Percentiles rank a stretch among this genome's conserved stretches.
phyloP scores from a whole-genome alignment of 345 rosid genomes.

The Rhodamnia rubescens region DNA sequence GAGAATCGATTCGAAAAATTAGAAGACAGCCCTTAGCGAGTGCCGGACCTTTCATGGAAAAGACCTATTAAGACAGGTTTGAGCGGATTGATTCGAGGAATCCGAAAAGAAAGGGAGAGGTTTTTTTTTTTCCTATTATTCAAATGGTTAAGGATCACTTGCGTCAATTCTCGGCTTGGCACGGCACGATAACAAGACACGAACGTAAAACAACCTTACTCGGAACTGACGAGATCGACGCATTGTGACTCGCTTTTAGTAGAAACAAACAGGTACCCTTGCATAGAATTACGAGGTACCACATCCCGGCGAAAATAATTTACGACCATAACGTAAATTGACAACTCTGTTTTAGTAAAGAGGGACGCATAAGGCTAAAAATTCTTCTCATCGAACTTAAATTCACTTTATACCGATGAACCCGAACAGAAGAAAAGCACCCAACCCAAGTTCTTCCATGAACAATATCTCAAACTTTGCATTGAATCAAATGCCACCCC shows the following conservation, averaged over 20 bases:
- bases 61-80: neutral
- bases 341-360: neutral
- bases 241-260: neutral
- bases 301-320: no score
- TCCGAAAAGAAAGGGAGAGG: no score
- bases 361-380: neutral
- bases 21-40: neutral
- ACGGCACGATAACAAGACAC: neutral
- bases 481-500: neutral
- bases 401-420: neutral
- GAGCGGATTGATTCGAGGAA: neutral
- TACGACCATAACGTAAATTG: neutral
- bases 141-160: no score
- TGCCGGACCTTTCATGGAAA: no score
- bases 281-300: neutral
- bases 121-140: no score
- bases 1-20: neutral
- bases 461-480: neutral
- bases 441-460: neutral
- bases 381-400: neutral
- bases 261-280: neutral
- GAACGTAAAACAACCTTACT: neutral
- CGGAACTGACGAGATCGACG: neutral
- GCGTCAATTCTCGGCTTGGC: neutral
- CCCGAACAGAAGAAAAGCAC: neutral